Percentiles rank a stretch among this genome's conserved stretches.
Conservation (phyloP, 768 basidiomycete genomes). For the Podaxis sp. region DNA sequence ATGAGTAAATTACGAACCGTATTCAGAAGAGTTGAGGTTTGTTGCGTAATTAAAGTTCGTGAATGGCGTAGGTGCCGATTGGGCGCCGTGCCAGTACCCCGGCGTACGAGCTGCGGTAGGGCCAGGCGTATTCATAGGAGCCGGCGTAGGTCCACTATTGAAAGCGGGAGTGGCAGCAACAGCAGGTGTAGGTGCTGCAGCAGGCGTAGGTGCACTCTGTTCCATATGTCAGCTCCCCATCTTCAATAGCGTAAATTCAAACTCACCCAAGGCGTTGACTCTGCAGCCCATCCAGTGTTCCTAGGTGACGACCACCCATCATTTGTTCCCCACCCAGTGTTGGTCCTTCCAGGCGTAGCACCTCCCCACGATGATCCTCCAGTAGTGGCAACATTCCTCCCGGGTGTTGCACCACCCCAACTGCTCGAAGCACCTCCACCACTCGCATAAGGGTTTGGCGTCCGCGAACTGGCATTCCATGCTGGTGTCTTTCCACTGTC, state of each 20-base stretch:
- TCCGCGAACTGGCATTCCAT: conserved; percentile 58
- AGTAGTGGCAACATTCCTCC: conserved; percentile 24
- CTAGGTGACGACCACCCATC: conserved; percentile 13
- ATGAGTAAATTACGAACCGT: conserved; percentile 13
- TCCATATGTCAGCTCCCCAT: conserved; percentile 4
- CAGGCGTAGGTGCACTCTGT: conserved; percentile 50
- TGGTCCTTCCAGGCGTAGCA: conserved; percentile 37
- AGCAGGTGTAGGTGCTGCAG: conserved; percentile 17
- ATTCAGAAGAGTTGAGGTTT: conserved; percentile 3
- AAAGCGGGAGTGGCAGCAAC: conserved; percentile 34
- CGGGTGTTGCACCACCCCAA: conserved; percentile 48
- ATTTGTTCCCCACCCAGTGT: conserved; percentile 19
- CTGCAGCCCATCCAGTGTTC: conserved; percentile 10
- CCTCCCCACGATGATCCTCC: conserved; percentile 39
- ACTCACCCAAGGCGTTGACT: conserved; percentile 21
- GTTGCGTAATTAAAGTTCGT: neutral
- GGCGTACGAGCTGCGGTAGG: conserved; percentile 20
- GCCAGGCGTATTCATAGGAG: conserved; percentile 29
- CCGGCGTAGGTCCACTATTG: conserved; percentile 36
- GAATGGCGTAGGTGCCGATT: conserved; percentile 14
- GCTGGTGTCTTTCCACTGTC: conserved; percentile 68
- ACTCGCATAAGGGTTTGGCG: conserved; percentile 73
- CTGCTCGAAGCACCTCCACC: conserved; percentile 28
- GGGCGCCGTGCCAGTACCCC: conserved; percentile 41
- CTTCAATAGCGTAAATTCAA: neutral